Evolutionary conservation across 352 stramenopile species (phyloP).

Genomic region (Pythium graminicola): DNA sequence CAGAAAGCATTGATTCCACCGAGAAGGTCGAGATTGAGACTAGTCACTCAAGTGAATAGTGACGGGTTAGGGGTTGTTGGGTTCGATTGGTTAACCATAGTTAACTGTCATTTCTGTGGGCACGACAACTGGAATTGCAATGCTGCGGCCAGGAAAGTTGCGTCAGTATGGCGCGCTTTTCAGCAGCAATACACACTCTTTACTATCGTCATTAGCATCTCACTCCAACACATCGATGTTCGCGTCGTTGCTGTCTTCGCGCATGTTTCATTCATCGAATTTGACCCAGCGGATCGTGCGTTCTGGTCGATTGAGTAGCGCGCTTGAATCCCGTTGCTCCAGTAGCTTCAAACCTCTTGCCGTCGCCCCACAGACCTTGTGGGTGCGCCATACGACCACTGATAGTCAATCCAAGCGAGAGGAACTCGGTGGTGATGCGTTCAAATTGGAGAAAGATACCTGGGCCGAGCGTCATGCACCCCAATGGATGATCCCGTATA

Average conservation of each 20-base stretch:
- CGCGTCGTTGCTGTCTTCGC: background rate
- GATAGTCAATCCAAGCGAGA: background rate
- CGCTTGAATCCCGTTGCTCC: background rate
- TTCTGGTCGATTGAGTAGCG: background rate
- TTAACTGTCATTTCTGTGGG: too few relatives aligned
- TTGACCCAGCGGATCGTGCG: constrained; percentile 14
- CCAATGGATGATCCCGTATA: constrained; percentile 77
- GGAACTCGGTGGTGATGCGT: constrained; percentile 25
- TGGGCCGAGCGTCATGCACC: constrained; percentile 76
- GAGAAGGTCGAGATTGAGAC: too few relatives aligned
- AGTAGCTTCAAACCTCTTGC: background rate
- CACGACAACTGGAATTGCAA: too few relatives aligned
- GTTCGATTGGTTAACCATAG: background rate
- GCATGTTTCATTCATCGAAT: constrained; percentile 10
- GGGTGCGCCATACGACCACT: constrained; percentile 8
- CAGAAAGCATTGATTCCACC: too few relatives aligned
- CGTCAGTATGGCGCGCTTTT: constrained; percentile 19
- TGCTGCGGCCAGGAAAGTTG: constrained; percentile 16
- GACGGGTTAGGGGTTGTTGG: constrained; percentile 7
- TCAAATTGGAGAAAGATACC: constrained; percentile 78
- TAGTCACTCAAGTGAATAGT: constrained; percentile 17
- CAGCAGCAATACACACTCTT: background rate
- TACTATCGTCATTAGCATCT: background rate
- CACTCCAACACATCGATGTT: background rate
- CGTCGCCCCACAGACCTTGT: background rate